A percentile compares a stretch with the other conserved stretches of the same genome.
phyloP scores from a whole-genome alignment of 106 monocot genomes.

The Chionographis japonica region DNA sequence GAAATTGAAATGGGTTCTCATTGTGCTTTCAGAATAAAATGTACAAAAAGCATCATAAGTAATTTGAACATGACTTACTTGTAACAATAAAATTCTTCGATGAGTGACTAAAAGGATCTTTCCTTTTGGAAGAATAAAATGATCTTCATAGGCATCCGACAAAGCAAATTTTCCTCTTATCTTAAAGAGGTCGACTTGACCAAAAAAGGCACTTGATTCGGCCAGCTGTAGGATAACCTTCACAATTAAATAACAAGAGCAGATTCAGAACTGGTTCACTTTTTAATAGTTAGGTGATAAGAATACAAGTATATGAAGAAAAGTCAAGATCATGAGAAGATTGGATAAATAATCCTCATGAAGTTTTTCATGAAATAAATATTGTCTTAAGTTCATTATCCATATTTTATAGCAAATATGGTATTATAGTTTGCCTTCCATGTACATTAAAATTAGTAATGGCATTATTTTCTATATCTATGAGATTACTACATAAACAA shows the following conservation, averaged over 20 bases:
- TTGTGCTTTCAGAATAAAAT: background rate
- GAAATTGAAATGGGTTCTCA: background rate
- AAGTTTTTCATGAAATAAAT: no score
- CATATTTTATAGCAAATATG: no score
- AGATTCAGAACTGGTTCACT: background rate
- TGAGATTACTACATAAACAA: no score
- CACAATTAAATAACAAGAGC: constrained; percentile 10
- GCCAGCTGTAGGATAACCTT: constrained; percentile 92
- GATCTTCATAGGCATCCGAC: constrained; percentile 97
- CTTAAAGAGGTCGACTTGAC: constrained; percentile 98
- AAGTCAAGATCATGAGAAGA: no score
- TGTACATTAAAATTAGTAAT: no score
- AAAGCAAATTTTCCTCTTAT: constrained; percentile 94
- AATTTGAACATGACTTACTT: constrained; percentile 41
- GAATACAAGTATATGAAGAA: no score
- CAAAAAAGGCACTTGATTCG: constrained; percentile 88
- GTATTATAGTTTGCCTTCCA: no score
- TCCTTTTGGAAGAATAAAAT: constrained; percentile 87
- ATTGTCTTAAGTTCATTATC: no score
- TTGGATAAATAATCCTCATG: no score
- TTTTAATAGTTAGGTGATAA: no score
- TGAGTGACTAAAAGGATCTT: constrained; percentile 81
- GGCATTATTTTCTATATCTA: no score
- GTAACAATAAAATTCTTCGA: constrained; percentile 70
- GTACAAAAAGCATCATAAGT: background rate